Evolutionary conservation across 2,329 filamentous ascomycete genomes (phyloP), one percentile per base, ranked within the genome.

Genomic region (Parafenestella ontariensis): DNA sequence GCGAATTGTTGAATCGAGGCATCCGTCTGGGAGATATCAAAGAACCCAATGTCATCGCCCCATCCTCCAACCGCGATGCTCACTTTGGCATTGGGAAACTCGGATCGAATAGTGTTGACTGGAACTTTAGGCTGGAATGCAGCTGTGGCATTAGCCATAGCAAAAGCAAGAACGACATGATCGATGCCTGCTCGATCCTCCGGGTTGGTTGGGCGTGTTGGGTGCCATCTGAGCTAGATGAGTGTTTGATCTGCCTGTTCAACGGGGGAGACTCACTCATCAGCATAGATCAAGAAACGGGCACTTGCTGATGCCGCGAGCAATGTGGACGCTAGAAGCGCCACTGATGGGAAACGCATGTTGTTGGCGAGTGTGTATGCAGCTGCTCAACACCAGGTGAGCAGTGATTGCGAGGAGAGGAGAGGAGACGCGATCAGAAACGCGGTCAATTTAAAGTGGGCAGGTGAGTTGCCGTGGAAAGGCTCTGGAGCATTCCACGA

Each of bases 31-130:
- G 86, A 85, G 0, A 83, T 88, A 1, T 54, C 71, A 0, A 83
- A 81, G 65, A 90, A 92, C 0, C 88, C 89, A 6, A 73, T 70
- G 0, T 83, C 87, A 55, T 91, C 87, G 0, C 88, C 89, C 89
- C 89, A 92, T 47, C 89, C 89, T 10, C 89, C 89, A 58, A 92
- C 85, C 18, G 89, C 88, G 33, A 92, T 81, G 77, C 89, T 82
- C 20, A 92, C 74, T 61, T 89, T 87, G 18, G 87, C 87, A 23
- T 78, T 78, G 0, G 81, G 69, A 50, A 86, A 88, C 18, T 84
- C 76, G 15, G 75, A 74, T 17, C 85, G 82, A 40, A 86, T 77
- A 3, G 81, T 78, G 0, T 74, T 66, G 1, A 87, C 72, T 0
- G 80, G 69, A 70, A 83, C 80, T 61, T 86, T 87, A 0, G 86